Evolutionary conservation across 352 stramenopile species (phyloP), one percentile per base, ranked within the genome.

Genomic region (Labyrinthula sp.): DNA sequence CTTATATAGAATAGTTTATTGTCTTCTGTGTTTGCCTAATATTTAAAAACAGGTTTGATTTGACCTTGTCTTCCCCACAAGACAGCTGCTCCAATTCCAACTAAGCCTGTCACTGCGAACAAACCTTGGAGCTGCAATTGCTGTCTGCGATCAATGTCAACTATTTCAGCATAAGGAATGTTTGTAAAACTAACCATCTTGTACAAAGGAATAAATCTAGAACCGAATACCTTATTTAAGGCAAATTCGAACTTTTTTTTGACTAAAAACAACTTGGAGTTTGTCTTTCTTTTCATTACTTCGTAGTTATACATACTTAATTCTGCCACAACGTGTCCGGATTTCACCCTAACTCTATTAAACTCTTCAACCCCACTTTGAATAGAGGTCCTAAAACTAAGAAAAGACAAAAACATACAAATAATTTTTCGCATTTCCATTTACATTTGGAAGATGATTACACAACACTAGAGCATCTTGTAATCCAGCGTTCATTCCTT

Each of bases 401-500:
- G n/a, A n/a, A n/a, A n/a, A n/a, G n/a, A n/a, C n/a, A n/a, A n/a
- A n/a, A n/a, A n/a, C n/a, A n/a, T n/a, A n/a, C n/a, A n/a, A n/a
- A n/a, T n/a, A n/a, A n/a, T n/a, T n/a, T n/a, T n/a, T n/a, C n/a
- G n/a, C n/a, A n/a, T n/a, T n/a, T n/a, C n/a, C n/a, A n/a, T n/a
- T n/a, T n/a, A n/a, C n/a, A n/a, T n/a, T n/a, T n/a, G n/a, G n/a
- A 1, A 63, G 35, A 12, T 34, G 47, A 18, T 62, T 54, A 14
- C 45, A 15, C 10, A 63, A 28, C 29, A 40, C 41, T 22, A 63
- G 33, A 9, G 25, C 47, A 24, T 64, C 57, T 34, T 64, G 54
- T 24, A 62, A 52, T n/a, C 54, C 54, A n/a, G 21, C 14, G 25
- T 67, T 67, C 61, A 68, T 68, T 17, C 61, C 61, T 29, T 67